Conservation (phyloP, 352 stramenopile species). For the Phytophthora citricola region DNA sequence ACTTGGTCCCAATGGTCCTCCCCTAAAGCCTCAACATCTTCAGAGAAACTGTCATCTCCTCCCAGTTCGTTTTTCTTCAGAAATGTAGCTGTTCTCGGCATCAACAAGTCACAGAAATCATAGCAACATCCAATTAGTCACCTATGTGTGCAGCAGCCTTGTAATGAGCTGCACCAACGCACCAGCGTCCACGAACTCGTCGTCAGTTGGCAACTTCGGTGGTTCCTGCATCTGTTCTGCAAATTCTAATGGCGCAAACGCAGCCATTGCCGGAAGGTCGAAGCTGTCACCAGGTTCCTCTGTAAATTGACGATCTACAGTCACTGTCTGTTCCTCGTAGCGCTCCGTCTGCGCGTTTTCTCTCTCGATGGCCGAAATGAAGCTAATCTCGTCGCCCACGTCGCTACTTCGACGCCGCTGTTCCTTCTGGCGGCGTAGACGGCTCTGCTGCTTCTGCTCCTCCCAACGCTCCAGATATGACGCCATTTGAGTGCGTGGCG, state of each 20-base stretch:
- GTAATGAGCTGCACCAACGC: slow-evolving; percentile 14
- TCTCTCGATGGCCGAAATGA: slow-evolving; percentile 40
- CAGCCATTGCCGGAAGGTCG: slow-evolving; percentile 43
- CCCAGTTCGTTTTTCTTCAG: slow-evolving; percentile 54
- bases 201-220: slow-evolving; percentile 38
- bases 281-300: slow-evolving; percentile 32
- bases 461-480: slow-evolving; percentile 63
- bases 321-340: background rate
- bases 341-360: slow-evolving; percentile 18
- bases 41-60: slow-evolving; percentile 53
- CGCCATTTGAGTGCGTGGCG: slow-evolving; percentile 39
- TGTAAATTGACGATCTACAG: background rate
- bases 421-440: slow-evolving; percentile 25
- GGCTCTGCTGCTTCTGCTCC: slow-evolving; percentile 53
- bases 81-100: slow-evolving; percentile 42
- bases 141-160: background rate
- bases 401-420: slow-evolving; percentile 26
- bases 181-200: slow-evolving; percentile 83
- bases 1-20: slow-evolving; percentile 37
- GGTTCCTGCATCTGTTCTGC: slow-evolving; percentile 10
- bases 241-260: slow-evolving; percentile 31
- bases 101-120: slow-evolving; percentile 1
- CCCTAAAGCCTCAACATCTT: slow-evolving; percentile 34
- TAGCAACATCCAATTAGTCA: background rate
- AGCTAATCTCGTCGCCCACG: slow-evolving; percentile 36